Conservation (phyloP, 495 filamentous ascomycete genomes). For the Annulohypoxylon maeteangense region DNA sequence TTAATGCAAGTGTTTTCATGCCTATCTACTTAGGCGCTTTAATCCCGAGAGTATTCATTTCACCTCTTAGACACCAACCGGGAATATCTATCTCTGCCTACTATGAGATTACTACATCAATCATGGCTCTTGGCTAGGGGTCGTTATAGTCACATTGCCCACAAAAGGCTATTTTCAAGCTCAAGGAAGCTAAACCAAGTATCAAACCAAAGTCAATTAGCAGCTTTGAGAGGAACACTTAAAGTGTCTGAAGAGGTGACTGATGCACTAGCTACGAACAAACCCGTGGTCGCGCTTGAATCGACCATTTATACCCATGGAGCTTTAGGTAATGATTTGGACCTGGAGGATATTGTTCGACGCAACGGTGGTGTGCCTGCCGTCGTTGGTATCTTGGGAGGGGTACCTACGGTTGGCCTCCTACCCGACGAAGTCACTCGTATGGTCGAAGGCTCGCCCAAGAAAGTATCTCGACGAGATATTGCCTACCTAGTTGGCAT, state of each 20-base stretch:
- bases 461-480: conserved; percentile 89
- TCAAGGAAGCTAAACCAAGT: conserved; percentile 21
- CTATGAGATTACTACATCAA: conserved; percentile 14
- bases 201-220: conserved; percentile 25
- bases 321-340: conserved; percentile 84
- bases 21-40: too few species aligned
- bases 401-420: conserved; percentile 83
- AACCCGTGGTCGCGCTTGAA: conserved; percentile 91
- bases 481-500: conserved; percentile 81
- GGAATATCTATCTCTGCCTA: neutral
- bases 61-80: neutral
- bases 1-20: conserved; percentile 19
- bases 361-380: conserved; percentile 88
- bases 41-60: neutral
- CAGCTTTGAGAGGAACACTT: conserved; percentile 66
- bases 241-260: conserved; percentile 83
- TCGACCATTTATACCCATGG: conserved; percentile 83
- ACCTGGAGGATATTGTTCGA: conserved; percentile 82
- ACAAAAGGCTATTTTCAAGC: conserved; percentile 22
- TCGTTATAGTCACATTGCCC: neutral
- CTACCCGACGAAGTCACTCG: conserved; percentile 72
- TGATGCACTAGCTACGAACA: conserved; percentile 74
- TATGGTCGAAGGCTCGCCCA: conserved; percentile 72
- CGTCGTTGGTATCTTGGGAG: conserved; percentile 85
- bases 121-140: conserved; percentile 17